These are phyloP conservation scores for Plasmopara viticola DNA, from an alignment of 352 stramenopile genomes.

Conservation along the genomic window DNA sequence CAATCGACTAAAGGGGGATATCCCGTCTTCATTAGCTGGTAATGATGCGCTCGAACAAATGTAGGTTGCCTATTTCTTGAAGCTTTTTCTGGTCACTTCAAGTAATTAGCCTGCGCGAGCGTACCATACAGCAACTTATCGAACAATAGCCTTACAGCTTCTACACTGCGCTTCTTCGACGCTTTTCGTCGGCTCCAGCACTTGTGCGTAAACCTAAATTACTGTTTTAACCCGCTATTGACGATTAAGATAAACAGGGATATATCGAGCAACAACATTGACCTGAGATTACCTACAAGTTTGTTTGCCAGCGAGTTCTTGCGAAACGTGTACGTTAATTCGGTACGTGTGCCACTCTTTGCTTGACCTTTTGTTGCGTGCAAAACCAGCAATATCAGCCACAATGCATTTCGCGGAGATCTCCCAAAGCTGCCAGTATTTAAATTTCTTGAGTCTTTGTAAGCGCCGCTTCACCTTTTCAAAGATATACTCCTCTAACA, in stretches of 20 bases:
- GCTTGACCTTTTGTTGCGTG: not conserved
- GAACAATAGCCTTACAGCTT: conserved; percentile 27
- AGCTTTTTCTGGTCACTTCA: not conserved
- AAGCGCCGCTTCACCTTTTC: conserved; percentile 1
- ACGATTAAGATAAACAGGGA: conserved; percentile 23
- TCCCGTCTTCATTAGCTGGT: conserved; percentile 46
- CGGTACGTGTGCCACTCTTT: not conserved
- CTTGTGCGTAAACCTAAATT: conserved; percentile 19
- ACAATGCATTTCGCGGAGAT: conserved; percentile 39
- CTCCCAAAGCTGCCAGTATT: conserved; percentile 28
- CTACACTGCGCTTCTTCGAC: conserved; percentile 30
- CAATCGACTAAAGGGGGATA: conserved; percentile 39
- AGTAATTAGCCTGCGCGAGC: conserved; percentile 1
- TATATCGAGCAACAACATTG: conserved; percentile 41
- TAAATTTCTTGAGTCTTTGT: conserved; percentile 38
- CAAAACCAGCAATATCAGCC: conserved; percentile 37
- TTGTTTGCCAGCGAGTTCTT: conserved; percentile 46
- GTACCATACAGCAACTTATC: conserved; percentile 29
- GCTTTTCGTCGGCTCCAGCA: conserved; percentile 31
- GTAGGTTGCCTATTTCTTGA: too few species aligned
- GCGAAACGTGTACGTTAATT: conserved; percentile 37
- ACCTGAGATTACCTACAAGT: conserved; percentile 22
- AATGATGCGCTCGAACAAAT: conserved; percentile 57
- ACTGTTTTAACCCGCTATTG: not conserved
- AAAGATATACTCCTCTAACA: not conserved